Conservation (phyloP, 2,329 filamentous ascomycete genomes). For the Akanthomyces lecanii region DNA sequence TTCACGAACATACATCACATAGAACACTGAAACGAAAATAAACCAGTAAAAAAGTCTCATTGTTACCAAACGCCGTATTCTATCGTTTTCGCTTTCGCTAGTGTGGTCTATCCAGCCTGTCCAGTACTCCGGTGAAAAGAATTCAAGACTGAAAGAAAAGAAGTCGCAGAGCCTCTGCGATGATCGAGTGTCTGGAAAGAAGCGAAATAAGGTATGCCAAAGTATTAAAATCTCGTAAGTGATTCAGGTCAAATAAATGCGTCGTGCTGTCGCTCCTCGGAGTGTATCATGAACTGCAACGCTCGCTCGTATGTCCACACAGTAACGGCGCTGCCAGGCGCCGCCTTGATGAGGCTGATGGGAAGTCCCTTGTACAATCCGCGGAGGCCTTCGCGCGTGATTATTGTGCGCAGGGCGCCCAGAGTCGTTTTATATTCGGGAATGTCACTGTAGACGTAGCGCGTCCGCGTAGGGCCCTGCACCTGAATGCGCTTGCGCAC, state of each 20-base stretch:
- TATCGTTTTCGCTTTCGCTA: background rate
- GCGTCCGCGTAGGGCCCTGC: conserved; percentile 76
- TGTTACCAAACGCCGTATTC: background rate
- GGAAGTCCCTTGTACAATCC: conserved; percentile 85
- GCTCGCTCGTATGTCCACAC: conserved; percentile 91
- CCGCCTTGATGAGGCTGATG: conserved; percentile 87
- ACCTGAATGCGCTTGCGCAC: conserved; percentile 92
- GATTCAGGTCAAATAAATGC: conserved; percentile 13
- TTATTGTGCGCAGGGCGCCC: conserved; percentile 62
- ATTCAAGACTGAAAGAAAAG: background rate
- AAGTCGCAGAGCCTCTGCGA: background rate
- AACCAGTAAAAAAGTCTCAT: background rate
- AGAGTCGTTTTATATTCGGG: conserved; percentile 72
- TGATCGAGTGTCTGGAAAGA: background rate
- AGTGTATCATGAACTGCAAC: conserved; percentile 53
- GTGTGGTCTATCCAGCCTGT: background rate
- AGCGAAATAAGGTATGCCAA: background rate
- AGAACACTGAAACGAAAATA: background rate
- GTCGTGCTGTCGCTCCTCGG: conserved; percentile 30
- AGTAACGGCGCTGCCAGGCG: conserved; percentile 86
- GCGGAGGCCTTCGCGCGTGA: conserved; percentile 67
- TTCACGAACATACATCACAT: background rate
- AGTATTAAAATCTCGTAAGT: background rate
- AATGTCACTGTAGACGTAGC: conserved; percentile 83
- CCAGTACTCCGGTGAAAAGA: background rate